These are phyloP conservation scores for Suhomyces canberraensis DNA, from an alignment of 805 yeast species.

Conservation along the genomic window DNA sequence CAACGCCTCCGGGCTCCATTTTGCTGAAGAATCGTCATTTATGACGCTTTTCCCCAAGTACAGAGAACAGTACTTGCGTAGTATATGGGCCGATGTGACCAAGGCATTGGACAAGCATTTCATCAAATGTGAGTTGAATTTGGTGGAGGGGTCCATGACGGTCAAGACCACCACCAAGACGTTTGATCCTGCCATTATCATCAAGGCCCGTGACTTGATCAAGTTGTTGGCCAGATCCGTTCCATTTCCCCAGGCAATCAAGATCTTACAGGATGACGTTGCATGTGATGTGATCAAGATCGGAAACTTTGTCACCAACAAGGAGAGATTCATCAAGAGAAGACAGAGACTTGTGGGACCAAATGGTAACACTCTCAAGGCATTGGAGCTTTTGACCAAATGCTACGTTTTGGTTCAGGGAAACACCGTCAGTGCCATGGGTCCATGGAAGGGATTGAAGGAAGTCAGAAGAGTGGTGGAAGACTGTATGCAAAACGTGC, in stretches of 20 bases:
- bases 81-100: constrained; percentile 93
- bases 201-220: constrained; percentile 93
- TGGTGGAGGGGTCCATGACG: constrained; percentile 97
- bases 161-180: constrained; percentile 95
- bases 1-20: constrained; percentile 79
- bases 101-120: constrained; percentile 68
- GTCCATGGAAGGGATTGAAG: constrained; percentile 89
- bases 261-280: constrained; percentile 83
- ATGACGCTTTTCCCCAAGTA: constrained; percentile 95
- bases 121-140: constrained; percentile 78
- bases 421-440: constrained; percentile 95
- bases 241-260: constrained; percentile 94
- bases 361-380: constrained; percentile 93
- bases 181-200: constrained; percentile 87
- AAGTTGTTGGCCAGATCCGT: constrained; percentile 93
- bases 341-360: constrained; percentile 97
- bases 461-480: constrained; percentile 92
- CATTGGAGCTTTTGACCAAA: constrained; percentile 89
- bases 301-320: constrained; percentile 82
- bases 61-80: constrained; percentile 84
- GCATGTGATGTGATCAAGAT: constrained; percentile 97
- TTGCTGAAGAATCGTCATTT: constrained; percentile 93
- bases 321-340: constrained; percentile 91
- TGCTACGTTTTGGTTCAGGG: constrained; percentile 97
- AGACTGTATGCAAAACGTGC: constrained; percentile 95